Percentiles rank a stretch among this genome's conserved stretches.
These are phyloP conservation scores for Globisporangium takayamanum DNA, from an alignment of 352 stramenopile genomes.

Conservation along the genomic window DNA sequence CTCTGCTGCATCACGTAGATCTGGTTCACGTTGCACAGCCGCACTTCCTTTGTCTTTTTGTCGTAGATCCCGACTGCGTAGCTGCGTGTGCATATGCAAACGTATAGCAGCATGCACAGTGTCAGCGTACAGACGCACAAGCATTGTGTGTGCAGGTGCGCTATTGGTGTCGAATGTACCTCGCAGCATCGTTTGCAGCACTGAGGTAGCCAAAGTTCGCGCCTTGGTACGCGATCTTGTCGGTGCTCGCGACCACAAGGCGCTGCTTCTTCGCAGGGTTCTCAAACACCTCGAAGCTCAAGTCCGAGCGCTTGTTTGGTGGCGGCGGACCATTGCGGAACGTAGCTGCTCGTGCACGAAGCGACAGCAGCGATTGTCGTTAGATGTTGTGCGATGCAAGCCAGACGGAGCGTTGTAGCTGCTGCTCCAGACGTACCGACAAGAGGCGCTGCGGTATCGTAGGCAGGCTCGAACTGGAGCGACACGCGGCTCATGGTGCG, in stretches of 20 bases:
- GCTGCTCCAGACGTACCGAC: constrained; percentile 35
- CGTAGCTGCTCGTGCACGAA: constrained; percentile 33
- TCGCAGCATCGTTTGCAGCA: constrained; percentile 58
- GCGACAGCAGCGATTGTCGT: not conserved
- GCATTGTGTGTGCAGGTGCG: too few species aligned
- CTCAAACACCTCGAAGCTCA: constrained; percentile 79
- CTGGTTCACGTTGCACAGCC: constrained; percentile 73
- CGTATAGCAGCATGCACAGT: not conserved
- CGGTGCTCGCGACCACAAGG: constrained; percentile 64
- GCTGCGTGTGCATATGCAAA: constrained; percentile 8
- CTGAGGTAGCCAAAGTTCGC: constrained; percentile 83
- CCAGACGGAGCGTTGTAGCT: not conserved
- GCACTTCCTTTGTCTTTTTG: constrained; percentile 65
- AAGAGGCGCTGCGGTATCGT: constrained; percentile 49
- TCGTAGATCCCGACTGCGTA: constrained; percentile 78
- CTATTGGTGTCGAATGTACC: constrained; percentile 4
- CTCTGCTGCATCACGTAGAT: constrained; percentile 85
- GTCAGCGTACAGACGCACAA: not conserved
- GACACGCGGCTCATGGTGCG: constrained; percentile 54
- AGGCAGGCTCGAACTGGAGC: constrained; percentile 52
- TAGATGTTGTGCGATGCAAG: not conserved
- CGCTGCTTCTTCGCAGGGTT: constrained; percentile 76
- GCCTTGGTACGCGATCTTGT: constrained; percentile 80
- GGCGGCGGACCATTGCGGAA: constrained; percentile 78
- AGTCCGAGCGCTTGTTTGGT: constrained; percentile 40